Evolutionary conservation across 495 filamentous ascomycete genomes (phyloP), one percentile per base, ranked within the genome.

Genomic region (Penicillium goetzii): DNA sequence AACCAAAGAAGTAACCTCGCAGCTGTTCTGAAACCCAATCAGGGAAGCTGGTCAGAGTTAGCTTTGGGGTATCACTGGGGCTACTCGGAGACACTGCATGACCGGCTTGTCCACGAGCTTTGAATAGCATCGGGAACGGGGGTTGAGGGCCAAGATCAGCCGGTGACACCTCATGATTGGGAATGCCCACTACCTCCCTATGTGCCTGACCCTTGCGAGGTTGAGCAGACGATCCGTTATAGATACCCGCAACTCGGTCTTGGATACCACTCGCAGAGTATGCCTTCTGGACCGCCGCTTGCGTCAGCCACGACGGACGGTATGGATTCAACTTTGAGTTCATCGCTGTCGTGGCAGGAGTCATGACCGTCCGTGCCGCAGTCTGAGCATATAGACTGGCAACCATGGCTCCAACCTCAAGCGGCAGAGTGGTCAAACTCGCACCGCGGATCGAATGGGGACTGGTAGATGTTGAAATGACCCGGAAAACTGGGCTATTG

Each of bases 1-100:
- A 91, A 33, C 84, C 87, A 62, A 89, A 87, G 64, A 87, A 90
- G 47, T 87, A 77, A 0, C 88, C 88, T 28, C 76, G 75, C 5
- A 89, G 71, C 23, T 81, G 80, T 51, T 82, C 74, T 4, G 72
- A 58, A 21, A 87, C 71, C 32, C 82, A 76, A 7, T 80, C 79
- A 4, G 78, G 65, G 0, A 86, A 71, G 47, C 70, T 77, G 11
- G 59, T 54, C 3, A 89, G 69, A 25, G 53, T 63, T 12, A 72
- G 9, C 8, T 59, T 71, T 10, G 59, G 49, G 0, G 49, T 66
- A n/a, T 68, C 70, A 17, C 38, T 40, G 0, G 54, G 34, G 26
- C 53, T 53, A 12, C 32, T 40, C 53, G 80, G 81, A 5, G 77
- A 74, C 1, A 77, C 75, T 1, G 78, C 74, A 9, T 75, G 63